Evolutionary conservation across 2,329 filamentous ascomycete species (phyloP).

Genomic region (Bipolaris bicolor): DNA sequence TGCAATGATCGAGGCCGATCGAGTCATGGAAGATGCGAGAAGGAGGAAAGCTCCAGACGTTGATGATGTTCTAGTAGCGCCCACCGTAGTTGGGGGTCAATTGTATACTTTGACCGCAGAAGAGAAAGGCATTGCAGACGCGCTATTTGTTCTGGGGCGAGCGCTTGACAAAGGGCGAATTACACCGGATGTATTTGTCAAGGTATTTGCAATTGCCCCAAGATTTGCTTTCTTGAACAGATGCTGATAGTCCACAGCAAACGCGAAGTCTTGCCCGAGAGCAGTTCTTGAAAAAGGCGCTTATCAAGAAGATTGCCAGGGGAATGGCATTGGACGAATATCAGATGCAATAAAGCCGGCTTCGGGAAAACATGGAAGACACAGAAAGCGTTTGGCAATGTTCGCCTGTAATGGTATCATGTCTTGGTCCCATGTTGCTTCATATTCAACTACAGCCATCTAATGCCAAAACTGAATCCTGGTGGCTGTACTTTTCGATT

Average conservation of each 20-base stretch:
- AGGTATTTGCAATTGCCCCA: constrained; percentile 54
- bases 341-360: constrained; percentile 31
- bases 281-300: constrained; percentile 82
- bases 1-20: constrained; percentile 78
- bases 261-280: constrained; percentile 77
- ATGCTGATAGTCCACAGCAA: constrained; percentile 45
- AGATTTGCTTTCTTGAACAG: not conserved
- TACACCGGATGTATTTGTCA: constrained; percentile 74
- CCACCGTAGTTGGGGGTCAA: constrained; percentile 91
- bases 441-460: not conserved
- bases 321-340: constrained; percentile 71
- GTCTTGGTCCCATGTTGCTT: not conserved
- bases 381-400: not conserved
- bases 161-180: constrained; percentile 77
- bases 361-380: not conserved
- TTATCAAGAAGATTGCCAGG: constrained; percentile 76
- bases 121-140: constrained; percentile 83
- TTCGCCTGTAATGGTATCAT: not conserved
- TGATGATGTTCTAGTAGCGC: constrained; percentile 90
- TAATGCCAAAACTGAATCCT: not conserved
- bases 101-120: constrained; percentile 89
- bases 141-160: constrained; percentile 79
- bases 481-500: not conserved
- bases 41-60: constrained; percentile 74
- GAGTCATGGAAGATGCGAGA: constrained; percentile 74